These are phyloP conservation scores for Alnus glutinosa DNA, from an alignment of 306 rosid genomes.

Conservation along the genomic window DNA sequence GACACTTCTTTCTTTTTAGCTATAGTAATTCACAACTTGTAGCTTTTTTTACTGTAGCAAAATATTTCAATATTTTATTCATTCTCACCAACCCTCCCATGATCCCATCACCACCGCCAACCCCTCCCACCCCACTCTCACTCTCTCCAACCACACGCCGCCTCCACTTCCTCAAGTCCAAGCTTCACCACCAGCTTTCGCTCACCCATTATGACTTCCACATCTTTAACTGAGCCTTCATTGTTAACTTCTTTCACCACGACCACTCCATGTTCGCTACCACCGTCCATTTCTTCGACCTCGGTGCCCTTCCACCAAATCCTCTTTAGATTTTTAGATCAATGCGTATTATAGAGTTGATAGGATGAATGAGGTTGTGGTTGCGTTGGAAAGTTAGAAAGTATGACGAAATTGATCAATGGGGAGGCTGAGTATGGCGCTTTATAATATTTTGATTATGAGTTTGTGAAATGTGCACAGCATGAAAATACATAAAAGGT, in stretches of 20 bases:
- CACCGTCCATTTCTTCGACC: too few species aligned
- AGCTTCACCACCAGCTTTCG: not conserved
- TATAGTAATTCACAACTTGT: too few species aligned
- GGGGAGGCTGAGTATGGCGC: constrained; percentile 28
- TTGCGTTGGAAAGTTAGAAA: constrained; percentile 48
- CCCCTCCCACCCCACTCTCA: constrained; percentile 36
- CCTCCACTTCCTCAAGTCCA: constrained; percentile 58
- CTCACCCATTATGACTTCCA: constrained; percentile 76
- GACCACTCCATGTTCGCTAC: too few species aligned
- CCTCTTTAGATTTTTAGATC: constrained; percentile 52
- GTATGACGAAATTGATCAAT: constrained; percentile 65
- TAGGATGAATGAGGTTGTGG: constrained; percentile 53
- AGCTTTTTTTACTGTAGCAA: too few species aligned
- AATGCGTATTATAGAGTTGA: constrained; percentile 51
- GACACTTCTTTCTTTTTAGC: too few species aligned
- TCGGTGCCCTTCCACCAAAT: too few species aligned
- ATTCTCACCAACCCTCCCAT: constrained; percentile 44
- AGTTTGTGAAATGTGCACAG: constrained; percentile 62
- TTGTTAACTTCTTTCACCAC: too few species aligned
- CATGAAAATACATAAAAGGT: constrained; percentile 51
- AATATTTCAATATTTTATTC: not conserved
- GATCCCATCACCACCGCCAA: constrained; percentile 45
- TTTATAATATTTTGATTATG: constrained; percentile 61
- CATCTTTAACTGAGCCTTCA: not conserved
- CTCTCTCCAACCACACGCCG: constrained; percentile 50